phyloP scores from a whole-genome alignment of 768 basidiomycete genomes.

The Chiua virens region DNA sequence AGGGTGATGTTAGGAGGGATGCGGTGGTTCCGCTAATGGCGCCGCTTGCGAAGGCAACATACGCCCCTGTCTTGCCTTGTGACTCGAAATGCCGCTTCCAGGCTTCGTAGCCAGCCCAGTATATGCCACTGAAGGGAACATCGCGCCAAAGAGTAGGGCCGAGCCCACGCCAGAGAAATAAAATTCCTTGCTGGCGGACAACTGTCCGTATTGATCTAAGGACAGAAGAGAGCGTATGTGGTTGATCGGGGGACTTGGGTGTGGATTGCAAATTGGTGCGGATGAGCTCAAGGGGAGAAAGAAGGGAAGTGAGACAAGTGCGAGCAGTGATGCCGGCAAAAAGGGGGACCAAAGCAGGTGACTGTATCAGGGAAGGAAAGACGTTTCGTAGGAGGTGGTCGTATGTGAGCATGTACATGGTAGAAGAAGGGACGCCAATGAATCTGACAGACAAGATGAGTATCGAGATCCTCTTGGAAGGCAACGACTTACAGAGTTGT shows the following conservation, averaged over 20 bases:
- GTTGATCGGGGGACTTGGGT: conserved; percentile 63
- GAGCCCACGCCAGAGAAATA: conserved; percentile 86
- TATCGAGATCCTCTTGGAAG: not conserved
- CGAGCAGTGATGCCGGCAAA: conserved; percentile 82
- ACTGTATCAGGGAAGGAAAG: conserved; percentile 61
- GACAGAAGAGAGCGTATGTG: conserved; percentile 77
- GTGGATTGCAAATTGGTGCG: conserved; percentile 93
- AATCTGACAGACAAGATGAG: conserved; percentile 45
- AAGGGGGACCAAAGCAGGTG: conserved; percentile 60
- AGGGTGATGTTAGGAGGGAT: conserved; percentile 88
- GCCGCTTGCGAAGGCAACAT: conserved; percentile 85
- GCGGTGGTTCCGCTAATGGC: conserved; percentile 85
- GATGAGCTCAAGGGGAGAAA: conserved; percentile 89
- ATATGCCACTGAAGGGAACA: conserved; percentile 95
- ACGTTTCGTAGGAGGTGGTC: conserved; percentile 74
- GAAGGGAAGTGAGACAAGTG: conserved; percentile 70
- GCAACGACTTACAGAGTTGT: conserved; percentile 71
- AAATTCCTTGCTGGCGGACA: conserved; percentile 61
- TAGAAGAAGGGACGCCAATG: conserved; percentile 90
- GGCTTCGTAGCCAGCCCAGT: conserved; percentile 94
- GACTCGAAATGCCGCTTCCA: conserved; percentile 65
- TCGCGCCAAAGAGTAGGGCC: conserved; percentile 95
- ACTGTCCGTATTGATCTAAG: conserved; percentile 59
- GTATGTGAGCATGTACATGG: conserved; percentile 94
- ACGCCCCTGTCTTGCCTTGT: conserved; percentile 55